A percentile compares a stretch with the other conserved stretches of the same genome.
phyloP scores from a whole-genome alignment of 1,284 basidiomycete genomes.

The Volvariella volvacea region DNA sequence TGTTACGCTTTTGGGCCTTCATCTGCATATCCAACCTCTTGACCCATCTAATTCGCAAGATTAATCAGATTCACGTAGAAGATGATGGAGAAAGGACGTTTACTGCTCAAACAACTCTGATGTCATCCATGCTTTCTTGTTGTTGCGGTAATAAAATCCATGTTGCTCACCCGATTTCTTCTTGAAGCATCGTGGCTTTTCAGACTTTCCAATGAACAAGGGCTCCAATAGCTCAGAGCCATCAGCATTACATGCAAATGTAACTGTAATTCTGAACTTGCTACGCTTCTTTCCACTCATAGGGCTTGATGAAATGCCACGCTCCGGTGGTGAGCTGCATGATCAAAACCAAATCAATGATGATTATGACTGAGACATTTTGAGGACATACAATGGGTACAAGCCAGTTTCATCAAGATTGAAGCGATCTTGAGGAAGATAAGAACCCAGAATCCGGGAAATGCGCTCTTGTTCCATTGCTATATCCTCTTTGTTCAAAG shows the following conservation, averaged over 20 bases:
- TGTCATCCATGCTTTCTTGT: conserved; percentile 31
- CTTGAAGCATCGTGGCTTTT: conserved; percentile 22
- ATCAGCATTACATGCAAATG: conserved; percentile 17
- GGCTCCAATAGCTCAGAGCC: conserved; percentile 19
- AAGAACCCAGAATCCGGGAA: background rate
- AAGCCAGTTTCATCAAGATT: conserved; percentile 4
- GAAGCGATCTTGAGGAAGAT: background rate
- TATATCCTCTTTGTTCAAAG: conserved; percentile 17
- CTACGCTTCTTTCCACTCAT: conserved; percentile 4
- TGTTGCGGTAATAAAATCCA: conserved; percentile 27
- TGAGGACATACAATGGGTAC: background rate
- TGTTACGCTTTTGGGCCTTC: conserved; percentile 13
- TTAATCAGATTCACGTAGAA: too few species aligned
- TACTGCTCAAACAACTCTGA: conserved; percentile 25
- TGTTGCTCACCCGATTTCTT: conserved; percentile 12
- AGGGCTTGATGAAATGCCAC: conserved; percentile 2
- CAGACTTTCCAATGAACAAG: conserved; percentile 29
- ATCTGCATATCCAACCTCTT: conserved; percentile 19
- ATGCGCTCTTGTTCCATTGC: conserved; percentile 9
- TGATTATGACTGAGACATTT: too few species aligned
- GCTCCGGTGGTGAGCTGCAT: conserved; percentile 8
- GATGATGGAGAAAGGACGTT: too few species aligned
- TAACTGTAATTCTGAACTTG: conserved; percentile 14
- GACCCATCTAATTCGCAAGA: conserved; percentile 11
- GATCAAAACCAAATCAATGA: background rate